Percentiles rank a stretch among this genome's conserved stretches.
These are phyloP conservation scores for Ascochyta viciae-villosae DNA, from an alignment of 2,329 filamentous ascomycete species.

Conservation along the genomic window DNA sequence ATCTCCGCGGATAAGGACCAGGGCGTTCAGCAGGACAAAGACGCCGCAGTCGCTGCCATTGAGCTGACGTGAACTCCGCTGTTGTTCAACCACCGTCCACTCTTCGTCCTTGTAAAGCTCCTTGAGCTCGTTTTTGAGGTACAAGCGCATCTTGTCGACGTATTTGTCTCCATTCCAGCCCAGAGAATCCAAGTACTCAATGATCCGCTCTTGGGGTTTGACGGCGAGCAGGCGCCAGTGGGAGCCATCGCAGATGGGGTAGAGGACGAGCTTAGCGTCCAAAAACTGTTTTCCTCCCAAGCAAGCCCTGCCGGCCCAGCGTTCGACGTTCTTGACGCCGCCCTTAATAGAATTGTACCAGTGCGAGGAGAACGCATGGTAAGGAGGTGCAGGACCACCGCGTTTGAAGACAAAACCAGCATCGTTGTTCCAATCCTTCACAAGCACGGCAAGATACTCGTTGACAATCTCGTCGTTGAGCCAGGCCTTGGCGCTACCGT, in stretches of 20 bases:
- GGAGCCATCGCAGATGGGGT: conserved; percentile 68
- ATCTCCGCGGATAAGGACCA: conserved; percentile 60
- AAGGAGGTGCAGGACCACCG: conserved; percentile 65
- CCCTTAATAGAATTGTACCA: conserved; percentile 65
- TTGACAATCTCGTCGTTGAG: conserved; percentile 81
- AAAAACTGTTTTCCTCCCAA: conserved; percentile 62
- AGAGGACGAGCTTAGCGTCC: conserved; percentile 69
- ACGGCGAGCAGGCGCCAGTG: conserved; percentile 80
- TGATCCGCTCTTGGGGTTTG: conserved; percentile 64
- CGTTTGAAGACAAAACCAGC: conserved; percentile 62
- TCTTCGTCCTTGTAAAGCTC: conserved; percentile 62
- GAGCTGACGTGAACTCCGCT: conserved; percentile 60
- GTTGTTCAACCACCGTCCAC: conserved; percentile 64
- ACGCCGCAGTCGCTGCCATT: conserved; percentile 81
- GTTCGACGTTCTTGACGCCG: conserved; percentile 41
- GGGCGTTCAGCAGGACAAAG: conserved; percentile 75
- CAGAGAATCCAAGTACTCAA: conserved; percentile 76
- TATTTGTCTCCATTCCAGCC: conserved; percentile 50
- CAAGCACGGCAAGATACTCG: conserved; percentile 67
- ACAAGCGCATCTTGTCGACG: conserved; percentile 50
- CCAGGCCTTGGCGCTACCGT: conserved; percentile 63
- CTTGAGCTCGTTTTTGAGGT: conserved; percentile 66
- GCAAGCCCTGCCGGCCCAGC: conserved; percentile 56
- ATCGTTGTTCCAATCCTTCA: conserved; percentile 64
- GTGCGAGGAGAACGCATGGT: conserved; percentile 69